Conservation (phyloP, 352 stramenopile species). For the Phytophthora uliginosa region DNA sequence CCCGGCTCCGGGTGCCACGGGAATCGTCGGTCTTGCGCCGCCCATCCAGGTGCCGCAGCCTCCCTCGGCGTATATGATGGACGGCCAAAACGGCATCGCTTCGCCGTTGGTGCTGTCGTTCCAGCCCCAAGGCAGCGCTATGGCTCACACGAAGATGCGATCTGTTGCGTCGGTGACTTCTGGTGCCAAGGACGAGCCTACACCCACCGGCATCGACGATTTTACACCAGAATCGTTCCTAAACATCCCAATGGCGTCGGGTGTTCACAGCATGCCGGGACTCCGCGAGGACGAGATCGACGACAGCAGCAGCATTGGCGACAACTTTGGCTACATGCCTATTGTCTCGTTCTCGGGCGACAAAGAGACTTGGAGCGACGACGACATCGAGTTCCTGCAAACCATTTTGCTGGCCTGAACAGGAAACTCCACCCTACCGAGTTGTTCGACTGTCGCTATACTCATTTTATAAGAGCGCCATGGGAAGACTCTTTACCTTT, state of each 20-base stretch:
- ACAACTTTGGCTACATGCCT: slow-evolving; percentile 52
- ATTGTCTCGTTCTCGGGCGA: slow-evolving; percentile 57
- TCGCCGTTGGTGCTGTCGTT: slow-evolving; percentile 32
- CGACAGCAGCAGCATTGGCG: slow-evolving; percentile 45
- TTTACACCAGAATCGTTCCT: slow-evolving; percentile 69
- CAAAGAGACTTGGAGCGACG: slow-evolving; percentile 79
- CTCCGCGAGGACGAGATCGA: slow-evolving; percentile 31
- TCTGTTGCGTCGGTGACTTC: not conserved
- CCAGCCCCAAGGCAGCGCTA: slow-evolving; percentile 8
- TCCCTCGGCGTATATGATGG: slow-evolving; percentile 15
- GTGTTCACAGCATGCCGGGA: slow-evolving; percentile 11
- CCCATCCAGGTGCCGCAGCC: slow-evolving; percentile 56
- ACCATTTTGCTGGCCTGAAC: slow-evolving; percentile 70
- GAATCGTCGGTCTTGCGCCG: slow-evolving; percentile 36
- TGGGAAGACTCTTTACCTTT: slow-evolving; percentile 36
- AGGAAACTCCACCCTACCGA: slow-evolving; percentile 13
- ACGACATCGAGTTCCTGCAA: slow-evolving; percentile 87
- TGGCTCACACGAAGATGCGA: slow-evolving; percentile 3
- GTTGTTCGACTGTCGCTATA: slow-evolving; percentile 42
- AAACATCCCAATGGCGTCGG: slow-evolving; percentile 32
- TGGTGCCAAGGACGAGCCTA: slow-evolving; percentile 33
- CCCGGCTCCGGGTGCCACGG: not conserved
- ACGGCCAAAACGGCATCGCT: slow-evolving; percentile 13
- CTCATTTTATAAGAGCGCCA: slow-evolving; percentile 43
- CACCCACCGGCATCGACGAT: slow-evolving; percentile 71